Percentiles rank a stretch among this genome's conserved stretches.
phyloP scores from a whole-genome alignment of 345 rosid species.

The Euphorbia pulcherrima region DNA sequence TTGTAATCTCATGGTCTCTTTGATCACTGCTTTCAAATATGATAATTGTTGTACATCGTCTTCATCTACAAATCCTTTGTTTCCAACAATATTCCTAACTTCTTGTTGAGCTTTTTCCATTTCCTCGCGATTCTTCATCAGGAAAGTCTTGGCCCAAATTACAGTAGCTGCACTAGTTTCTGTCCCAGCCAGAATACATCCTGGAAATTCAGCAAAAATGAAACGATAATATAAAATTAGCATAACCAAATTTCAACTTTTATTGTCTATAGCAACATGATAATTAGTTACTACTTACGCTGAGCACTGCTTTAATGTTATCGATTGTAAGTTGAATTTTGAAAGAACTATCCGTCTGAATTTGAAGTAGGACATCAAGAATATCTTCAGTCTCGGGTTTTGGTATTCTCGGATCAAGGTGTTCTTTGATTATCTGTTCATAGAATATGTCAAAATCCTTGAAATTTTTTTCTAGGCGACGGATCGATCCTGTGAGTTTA shows the following conservation, averaged over 20 bases:
- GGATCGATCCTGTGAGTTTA: constrained; percentile 26
- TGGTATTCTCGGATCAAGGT: constrained; percentile 4
- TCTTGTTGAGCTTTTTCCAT: too few relatives aligned
- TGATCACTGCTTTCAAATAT: constrained; percentile 1
- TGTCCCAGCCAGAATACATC: not conserved
- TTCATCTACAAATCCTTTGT: constrained; percentile 8
- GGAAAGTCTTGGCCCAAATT: too few relatives aligned
- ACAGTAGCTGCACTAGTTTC: not conserved
- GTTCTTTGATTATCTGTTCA: constrained; percentile 15
- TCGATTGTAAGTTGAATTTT: not conserved
- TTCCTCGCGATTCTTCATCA: too few relatives aligned
- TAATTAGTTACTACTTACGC: constrained; percentile 7
- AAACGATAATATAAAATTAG: not conserved
- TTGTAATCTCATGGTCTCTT: not conserved
- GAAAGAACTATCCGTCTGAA: constrained; percentile 6
- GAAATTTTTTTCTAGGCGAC: constrained; percentile 22
- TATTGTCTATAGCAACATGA: too few relatives aligned
- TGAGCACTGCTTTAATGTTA: constrained; percentile 18
- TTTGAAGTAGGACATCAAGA: constrained; percentile 21
- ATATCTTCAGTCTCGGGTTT: constrained; percentile 30
- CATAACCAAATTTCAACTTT: not conserved
- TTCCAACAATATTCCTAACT: not conserved
- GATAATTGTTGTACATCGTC: not conserved
- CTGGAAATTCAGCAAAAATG: not conserved
- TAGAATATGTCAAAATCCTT: constrained; percentile 10